Evolutionary conservation across 2,329 filamentous ascomycete genomes (phyloP), one percentile per base, ranked within the genome.

Genomic region (Cladosporium austrohemisphaericum): DNA sequence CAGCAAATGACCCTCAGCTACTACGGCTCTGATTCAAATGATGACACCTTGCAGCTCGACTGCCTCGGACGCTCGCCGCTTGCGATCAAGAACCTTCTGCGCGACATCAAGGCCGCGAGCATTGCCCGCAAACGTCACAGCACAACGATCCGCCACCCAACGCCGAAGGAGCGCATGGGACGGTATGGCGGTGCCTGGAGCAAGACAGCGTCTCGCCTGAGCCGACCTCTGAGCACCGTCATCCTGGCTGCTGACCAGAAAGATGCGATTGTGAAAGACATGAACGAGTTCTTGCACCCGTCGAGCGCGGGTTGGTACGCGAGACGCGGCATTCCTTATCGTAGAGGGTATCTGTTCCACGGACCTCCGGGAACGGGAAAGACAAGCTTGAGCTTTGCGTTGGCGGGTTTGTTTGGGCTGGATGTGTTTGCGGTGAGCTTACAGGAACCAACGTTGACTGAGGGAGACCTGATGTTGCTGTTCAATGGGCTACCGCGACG

Each of bases 301-400:
- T 71, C 75, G 1, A 87, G 82, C 0, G 79, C 81, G 1, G 75
- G 82, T n/a, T 95, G 88, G 88, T 95, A 95, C 63, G 77, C 84
- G 0, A 85, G 88, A 57, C 78, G 88, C 5, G 89, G 89, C 1
- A 92, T 95, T 23, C 89, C 90, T 0, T 94, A 94, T 64, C 74
- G 89, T 55, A 88, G 88, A 41, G 88, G 88, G 0, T 93, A 92
- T 59, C 76, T 93, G 0, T 78, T 93, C 5, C 74, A 89, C 55
- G 89, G 89, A 0, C 87, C 88, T 0, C 66, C 66, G 1, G 66
- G 66, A 0, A 68, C 65, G 0, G 66, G 66, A 10, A 69, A 69
- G 57, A 67, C 66, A 3, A 62, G 58, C 49, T 51, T 70, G 25
- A 62, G 57, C 14, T 68, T 68, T 47, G 71, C 74, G 0, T 58